Conservation (phyloP, 2,329 filamentous ascomycete genomes). For the Alternaria triticina region DNA sequence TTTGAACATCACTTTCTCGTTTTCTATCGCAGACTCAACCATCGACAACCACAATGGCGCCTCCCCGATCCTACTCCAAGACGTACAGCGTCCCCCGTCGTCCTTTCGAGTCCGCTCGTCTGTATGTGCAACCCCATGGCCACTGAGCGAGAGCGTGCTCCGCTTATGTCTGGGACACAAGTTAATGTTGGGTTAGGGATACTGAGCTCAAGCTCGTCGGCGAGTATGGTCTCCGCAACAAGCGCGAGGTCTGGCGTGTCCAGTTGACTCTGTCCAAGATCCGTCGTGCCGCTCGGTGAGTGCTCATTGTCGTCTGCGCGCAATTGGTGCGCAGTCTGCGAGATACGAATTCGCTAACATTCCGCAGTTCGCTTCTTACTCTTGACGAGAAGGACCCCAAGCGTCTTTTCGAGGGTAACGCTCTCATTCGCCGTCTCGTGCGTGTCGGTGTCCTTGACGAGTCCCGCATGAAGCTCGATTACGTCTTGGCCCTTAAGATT, state of each 20-base stretch:
- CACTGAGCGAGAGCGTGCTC: conserved; percentile 99
- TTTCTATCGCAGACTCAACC: conserved; percentile 25
- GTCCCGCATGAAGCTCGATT: conserved; percentile 99
- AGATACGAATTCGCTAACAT: conserved; percentile 23
- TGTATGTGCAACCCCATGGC: conserved; percentile 88
- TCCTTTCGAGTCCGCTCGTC: conserved; percentile 99
- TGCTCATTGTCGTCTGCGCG: conserved; percentile 6
- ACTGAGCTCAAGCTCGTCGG: conserved; percentile 99
- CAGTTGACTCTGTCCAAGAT: conserved; percentile 99
- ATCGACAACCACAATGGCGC: conserved; percentile 53
- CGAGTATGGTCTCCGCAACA: conserved; percentile 99
- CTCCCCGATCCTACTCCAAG: conserved; percentile 84
- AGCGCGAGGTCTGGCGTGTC: conserved; percentile 99
- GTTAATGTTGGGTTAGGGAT: conserved; percentile 80
- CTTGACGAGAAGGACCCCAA: conserved; percentile 99
- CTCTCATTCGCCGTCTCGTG: conserved; percentile 99
- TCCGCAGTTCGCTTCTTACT: conserved; percentile 91
- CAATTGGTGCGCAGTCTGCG: conserved; percentile 14
- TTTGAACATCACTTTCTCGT: background rate
- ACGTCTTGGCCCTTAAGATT: conserved; percentile 98
- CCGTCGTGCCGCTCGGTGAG: conserved; percentile 99
- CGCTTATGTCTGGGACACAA: conserved; percentile 86
- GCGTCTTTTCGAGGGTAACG: conserved; percentile 99
- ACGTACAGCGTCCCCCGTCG: conserved; percentile 98
- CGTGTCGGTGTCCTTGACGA: conserved; percentile 99